Base-by-base conservation (phyloP, 2,329 filamentous ascomycete species). In the Alternaria atra region DNA sequence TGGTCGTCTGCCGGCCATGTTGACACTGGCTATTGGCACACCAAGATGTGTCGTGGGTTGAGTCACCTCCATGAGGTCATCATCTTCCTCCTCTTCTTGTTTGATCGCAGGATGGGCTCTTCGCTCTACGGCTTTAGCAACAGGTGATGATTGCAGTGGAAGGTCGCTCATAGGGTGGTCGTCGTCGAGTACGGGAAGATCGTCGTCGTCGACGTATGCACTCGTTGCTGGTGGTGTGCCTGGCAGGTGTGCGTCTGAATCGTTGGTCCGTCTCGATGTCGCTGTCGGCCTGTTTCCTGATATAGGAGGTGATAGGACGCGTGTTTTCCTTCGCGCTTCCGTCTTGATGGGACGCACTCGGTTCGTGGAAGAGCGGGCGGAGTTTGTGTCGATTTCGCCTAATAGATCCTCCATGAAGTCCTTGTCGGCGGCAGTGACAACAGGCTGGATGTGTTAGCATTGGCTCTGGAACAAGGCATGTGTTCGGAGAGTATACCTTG, bases 101-200 rank as follows among this genome's bases (percentile, higher is more conserved):
- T 90, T 89, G 30, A 88, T 77, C 3, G 75, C 63, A 80, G 80
- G 73, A 80, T 86, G 68, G 75, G 74, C 81, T 79, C 91, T 95
- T 61, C 93, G 87, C 73, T 91, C 88, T 7, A 91, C 87, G 37
- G 89, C 91, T 71, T 93, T 94, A 42, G 88, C 87, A 6, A 93
- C 89, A 0, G 95, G 95, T 1, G 95, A 98, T 1, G 94, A 98
- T 10, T 92, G 93, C 40, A 91, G 66, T 12, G 80, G 84, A 2
- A 90, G 88, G 72, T 97, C 94, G 76, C 91, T 94, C 89, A 95
- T 94, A n/a, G 85, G 85, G n/a, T 92, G 80, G 72, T 95, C 90
- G 55, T 93, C 79, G 39, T 77, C 89, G 52, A 85, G 81, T 25
- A 84, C 83, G 32, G 86, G 80, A 53, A 89, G 87, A 58, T 90